Evolutionary conservation across 2,329 filamentous ascomycete genomes (phyloP).

Genomic region (Aureobasidium sp.): DNA sequence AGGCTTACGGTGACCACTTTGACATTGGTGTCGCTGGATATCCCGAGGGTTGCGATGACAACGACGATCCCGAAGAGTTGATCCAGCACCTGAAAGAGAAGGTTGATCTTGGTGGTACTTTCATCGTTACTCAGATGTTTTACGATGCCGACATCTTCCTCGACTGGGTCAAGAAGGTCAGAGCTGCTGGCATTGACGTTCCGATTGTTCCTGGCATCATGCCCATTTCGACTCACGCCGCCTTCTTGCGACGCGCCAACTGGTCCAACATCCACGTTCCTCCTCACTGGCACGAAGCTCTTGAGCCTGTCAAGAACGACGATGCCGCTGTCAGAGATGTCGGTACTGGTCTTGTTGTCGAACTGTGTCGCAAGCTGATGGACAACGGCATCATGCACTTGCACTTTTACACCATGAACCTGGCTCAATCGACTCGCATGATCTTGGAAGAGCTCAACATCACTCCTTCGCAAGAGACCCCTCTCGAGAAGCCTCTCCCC

Average conservation of each 20-base stretch:
- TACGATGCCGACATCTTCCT: conserved; percentile 96
- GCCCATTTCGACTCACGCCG: conserved; percentile 91
- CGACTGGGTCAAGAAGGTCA: conserved; percentile 79
- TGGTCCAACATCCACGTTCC: conserved; percentile 88
- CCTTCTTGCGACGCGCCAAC: conserved; percentile 81
- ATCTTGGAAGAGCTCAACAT: conserved; percentile 84
- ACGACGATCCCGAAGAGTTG: conserved; percentile 75
- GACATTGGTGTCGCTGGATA: conserved; percentile 97
- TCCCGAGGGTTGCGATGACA: conserved; percentile 90
- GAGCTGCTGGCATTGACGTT: conserved; percentile 73
- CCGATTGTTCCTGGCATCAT: conserved; percentile 85
- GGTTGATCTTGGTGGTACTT: conserved; percentile 85
- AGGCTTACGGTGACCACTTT: conserved; percentile 80
- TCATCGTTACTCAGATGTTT: conserved; percentile 99
- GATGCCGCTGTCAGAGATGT: conserved; percentile 87
- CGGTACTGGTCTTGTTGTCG: conserved; percentile 77
- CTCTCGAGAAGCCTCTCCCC: conserved; percentile 81
- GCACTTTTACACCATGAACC: conserved; percentile 99
- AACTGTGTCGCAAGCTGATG: conserved; percentile 83
- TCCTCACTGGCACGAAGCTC: conserved; percentile 66
- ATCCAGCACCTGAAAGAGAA: conserved; percentile 95
- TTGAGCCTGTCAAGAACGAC: conserved; percentile 95
- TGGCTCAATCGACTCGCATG: conserved; percentile 89
- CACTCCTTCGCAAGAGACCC: conserved; percentile 68
- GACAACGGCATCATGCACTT: conserved; percentile 73